Evolutionary conservation across 305 asterid genomes (phyloP).

Genomic region (Solanum hybrid): DNA sequence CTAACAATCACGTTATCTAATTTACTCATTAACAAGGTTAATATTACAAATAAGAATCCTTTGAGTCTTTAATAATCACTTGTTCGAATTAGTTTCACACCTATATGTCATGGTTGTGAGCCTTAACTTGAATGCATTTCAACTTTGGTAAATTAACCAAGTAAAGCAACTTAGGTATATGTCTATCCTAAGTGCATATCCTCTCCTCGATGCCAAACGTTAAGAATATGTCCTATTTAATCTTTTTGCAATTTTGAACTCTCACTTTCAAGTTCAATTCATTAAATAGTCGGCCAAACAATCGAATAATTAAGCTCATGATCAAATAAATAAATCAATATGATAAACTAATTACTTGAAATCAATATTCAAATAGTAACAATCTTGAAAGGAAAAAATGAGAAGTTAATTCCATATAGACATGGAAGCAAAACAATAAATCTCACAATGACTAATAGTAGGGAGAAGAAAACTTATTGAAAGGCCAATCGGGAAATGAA

Average conservation of each 20-base stretch:
- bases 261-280: neutral
- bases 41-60: neutral
- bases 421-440: neutral
- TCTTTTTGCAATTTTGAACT: neutral
- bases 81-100: neutral
- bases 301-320: neutral
- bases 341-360: neutral
- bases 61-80: neutral
- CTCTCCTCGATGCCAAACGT: neutral
- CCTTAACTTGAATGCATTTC: neutral
- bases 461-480: neutral
- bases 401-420: neutral
- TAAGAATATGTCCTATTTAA: neutral
- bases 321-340: neutral
- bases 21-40: too few relatives aligned
- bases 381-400: neutral
- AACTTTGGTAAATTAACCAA: neutral
- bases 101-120: neutral
- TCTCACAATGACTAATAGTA: neutral
- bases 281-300: neutral
- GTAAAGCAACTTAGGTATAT: neutral
- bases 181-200: neutral
- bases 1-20: neutral
- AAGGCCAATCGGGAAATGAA: neutral
- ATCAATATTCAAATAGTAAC: neutral